phyloP scores from a whole-genome alignment of 2,329 filamentous ascomycete species.

The Sporothrix inflata region DNA sequence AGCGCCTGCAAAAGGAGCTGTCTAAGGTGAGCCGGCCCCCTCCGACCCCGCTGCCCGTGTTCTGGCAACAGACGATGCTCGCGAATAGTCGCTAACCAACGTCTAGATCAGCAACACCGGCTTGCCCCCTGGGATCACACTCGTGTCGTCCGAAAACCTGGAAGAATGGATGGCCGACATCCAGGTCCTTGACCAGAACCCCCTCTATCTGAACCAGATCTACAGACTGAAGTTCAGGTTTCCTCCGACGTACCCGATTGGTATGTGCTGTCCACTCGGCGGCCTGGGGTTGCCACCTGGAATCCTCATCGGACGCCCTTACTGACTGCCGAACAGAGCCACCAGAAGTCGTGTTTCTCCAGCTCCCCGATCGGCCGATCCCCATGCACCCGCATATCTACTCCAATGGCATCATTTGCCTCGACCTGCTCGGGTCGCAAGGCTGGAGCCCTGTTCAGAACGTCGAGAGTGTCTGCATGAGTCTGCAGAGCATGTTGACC shows the following conservation, averaged over 20 bases:
- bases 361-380: constrained; percentile 67
- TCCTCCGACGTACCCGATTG: constrained; percentile 83
- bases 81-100: not conserved
- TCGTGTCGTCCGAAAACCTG: constrained; percentile 80
- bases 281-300: not conserved
- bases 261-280: constrained; percentile 51
- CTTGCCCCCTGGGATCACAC: constrained; percentile 70
- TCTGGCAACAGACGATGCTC: not conserved
- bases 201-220: constrained; percentile 77
- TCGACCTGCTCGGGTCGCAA: constrained; percentile 83
- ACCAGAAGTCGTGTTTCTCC: constrained; percentile 88
- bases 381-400: constrained; percentile 98
- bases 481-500: constrained; percentile 96
- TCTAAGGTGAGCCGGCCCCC: constrained; percentile 50
- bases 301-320: not conserved
- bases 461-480: constrained; percentile 96
- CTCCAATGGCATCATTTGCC: constrained; percentile 97
- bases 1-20: constrained; percentile 63
- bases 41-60: not conserved
- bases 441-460: constrained; percentile 98
- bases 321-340: constrained; percentile 64
- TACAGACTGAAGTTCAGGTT: constrained; percentile 91
- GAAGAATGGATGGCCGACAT: constrained; percentile 94
- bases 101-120: constrained; percentile 55
- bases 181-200: constrained; percentile 84